Base-by-base conservation (phyloP, 352 stramenopile species). In the Peronospora farinosa region DNA sequence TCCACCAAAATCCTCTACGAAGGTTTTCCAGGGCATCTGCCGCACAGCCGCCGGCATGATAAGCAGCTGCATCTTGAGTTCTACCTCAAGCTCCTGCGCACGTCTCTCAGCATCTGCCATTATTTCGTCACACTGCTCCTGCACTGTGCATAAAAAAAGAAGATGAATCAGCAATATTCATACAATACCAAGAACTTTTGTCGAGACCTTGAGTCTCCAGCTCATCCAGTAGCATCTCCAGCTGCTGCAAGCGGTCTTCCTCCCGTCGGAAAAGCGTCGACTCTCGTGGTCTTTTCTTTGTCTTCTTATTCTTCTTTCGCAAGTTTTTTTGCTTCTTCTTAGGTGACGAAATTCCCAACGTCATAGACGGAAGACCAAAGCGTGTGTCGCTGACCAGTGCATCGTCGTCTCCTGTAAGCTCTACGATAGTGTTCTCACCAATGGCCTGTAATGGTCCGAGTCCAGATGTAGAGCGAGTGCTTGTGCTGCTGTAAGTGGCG, bases 61-160 rank as follows among this genome's bases (percentile, higher is more conserved):
- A 49, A 89, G 68, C 61, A 91, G 65, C 65, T 91, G 75, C 58
- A 91, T 70, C 30, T 86, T 85, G 27, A 91, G 67, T 50, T 88
- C 78, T 67, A 85, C 78, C 47, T 74, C 57, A 21, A 91, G 61
- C 25, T 91, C 80, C 27, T 77, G 62, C 10, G 69, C 77, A 19
- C 74, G 76, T 51, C 69, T 62, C 47, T 84, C 62, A 25, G 76
- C 74, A 16, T 84, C 63, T 5, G 57, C 60, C 32, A 78, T 32
- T 11, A 91, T 43, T 37, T 78, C 67, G 13, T 72, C 64, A 40
- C 79, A 86, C 7, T 81, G 62, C 48, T 87, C 74, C 53, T 86
- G 69, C 46, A 90, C 78, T 89, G 37, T 19, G 43, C 0, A 48
- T 1, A 3, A 35, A 7, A 25, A 27, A 51, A 8, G 47, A 27